Evolutionary conservation across 163 green algal species (phyloP).

Genomic region (Volvox carteri): DNA sequence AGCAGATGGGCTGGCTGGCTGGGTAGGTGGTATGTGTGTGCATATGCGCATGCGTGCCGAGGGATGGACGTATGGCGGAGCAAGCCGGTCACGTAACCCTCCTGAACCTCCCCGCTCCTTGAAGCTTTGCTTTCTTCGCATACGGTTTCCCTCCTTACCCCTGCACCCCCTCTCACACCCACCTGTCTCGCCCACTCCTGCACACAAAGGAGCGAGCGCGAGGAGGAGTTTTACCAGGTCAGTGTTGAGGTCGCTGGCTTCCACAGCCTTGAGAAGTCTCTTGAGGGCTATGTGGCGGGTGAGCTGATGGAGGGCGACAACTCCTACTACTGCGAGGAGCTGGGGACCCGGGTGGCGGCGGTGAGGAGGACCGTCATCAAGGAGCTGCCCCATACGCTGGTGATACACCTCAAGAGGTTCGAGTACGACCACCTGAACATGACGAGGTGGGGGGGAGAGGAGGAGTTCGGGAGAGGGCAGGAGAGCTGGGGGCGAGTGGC

Average conservation of each 20-base stretch:
- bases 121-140: too few relatives aligned
- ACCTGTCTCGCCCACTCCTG: too few relatives aligned
- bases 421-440: slow-evolving; percentile 95
- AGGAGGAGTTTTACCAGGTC: slow-evolving; percentile 92
- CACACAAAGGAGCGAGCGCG: slow-evolving; percentile 69
- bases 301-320: slow-evolving; percentile 96
- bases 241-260: slow-evolving; percentile 88
- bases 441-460: slow-evolving; percentile 72
- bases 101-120: too few relatives aligned
- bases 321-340: slow-evolving; percentile 87
- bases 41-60: too few relatives aligned
- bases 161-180: too few relatives aligned
- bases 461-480: not conserved
- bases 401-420: slow-evolving; percentile 96
- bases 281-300: slow-evolving; percentile 71
- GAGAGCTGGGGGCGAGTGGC: too few relatives aligned
- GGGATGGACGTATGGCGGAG: not conserved
- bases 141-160: too few relatives aligned
- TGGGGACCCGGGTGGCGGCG: slow-evolving; percentile 82
- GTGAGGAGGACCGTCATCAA: slow-evolving; percentile 89
- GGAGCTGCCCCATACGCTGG: slow-evolving; percentile 84
- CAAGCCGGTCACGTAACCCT: too few relatives aligned
- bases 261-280: slow-evolving; percentile 78
- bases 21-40: too few relatives aligned
- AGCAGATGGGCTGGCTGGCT: too few relatives aligned